Base-by-base conservation (phyloP, 2,329 filamentous ascomycete genomes). In the Tolypocladium tundrense region DNA sequence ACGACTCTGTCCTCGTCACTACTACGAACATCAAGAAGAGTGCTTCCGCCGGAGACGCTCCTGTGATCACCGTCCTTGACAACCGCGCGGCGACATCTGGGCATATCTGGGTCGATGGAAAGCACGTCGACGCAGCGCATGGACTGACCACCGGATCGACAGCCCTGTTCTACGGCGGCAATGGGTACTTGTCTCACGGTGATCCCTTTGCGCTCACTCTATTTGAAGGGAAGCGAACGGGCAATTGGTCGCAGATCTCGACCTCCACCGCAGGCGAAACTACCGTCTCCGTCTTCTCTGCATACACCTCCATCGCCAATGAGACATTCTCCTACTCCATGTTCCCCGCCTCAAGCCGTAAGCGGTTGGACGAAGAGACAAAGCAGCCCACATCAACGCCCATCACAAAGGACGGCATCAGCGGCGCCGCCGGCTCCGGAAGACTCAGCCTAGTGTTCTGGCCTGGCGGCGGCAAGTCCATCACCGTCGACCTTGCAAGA, bases 171-270 rank as follows among this genome's bases (percentile, higher is more conserved):
- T 65, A 65, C 54, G 64, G 60, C 19, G 61, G 62, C 4, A 65
- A 64, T 42, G 64, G 64, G 11, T 65, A 65, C 43, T 37, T 65
- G 19, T 43, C 63, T 39, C 62, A 64, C 55, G 59, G 50, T 19
- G 35, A 37, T n/a, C 58, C 62, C 4, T 65, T 66, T 42, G 31
- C 57, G 2, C 64, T 66, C 7, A 61, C 61, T 7, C 19, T 66
- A 0, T 62, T 60, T 6, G 57, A 63, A 39, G 64, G 63, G 21
- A 50, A 59, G 39, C 60, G 62, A 33, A 62, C 57, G 3, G 64
- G 64, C 19, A 64, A 66, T 51, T 66, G 64, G 64, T 63, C 63
- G 27, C 61, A 60, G 33, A 65, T 66, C 40, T 65, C 62, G 3
- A 63, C 63, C 4, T 66, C 64, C 1, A 61, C 56, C 4, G 56